A percentile compares a stretch with the other conserved stretches of the same genome.
These are phyloP conservation scores for Penicillium sp. DNA, from an alignment of 2,329 filamentous ascomycete species.

Conservation along the genomic window DNA sequence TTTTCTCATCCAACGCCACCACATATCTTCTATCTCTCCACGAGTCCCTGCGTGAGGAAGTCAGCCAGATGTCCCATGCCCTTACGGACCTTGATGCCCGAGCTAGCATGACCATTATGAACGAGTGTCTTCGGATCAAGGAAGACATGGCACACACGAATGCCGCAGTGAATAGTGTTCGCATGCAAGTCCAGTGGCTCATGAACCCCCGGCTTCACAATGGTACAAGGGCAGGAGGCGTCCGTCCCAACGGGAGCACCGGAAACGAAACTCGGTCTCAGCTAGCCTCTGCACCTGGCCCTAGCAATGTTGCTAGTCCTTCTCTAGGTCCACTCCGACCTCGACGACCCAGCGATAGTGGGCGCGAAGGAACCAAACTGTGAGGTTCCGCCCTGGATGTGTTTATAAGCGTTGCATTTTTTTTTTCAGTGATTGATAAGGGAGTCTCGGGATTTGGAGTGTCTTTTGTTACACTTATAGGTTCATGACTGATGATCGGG, in stretches of 20 bases:
- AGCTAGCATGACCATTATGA: conserved; percentile 63
- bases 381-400: background rate
- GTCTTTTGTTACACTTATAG: background rate
- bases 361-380: conserved; percentile 37
- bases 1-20: conserved; percentile 43
- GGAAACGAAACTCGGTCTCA: conserved; percentile 17
- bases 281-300: conserved; percentile 25
- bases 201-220: conserved; percentile 58
- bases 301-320: conserved; percentile 25
- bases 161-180: conserved; percentile 59
- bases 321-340: conserved; percentile 28
- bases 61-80: conserved; percentile 55
- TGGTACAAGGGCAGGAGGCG: conserved; percentile 27
- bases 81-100: conserved; percentile 62
- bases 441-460: background rate
- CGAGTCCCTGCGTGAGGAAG: conserved; percentile 61
- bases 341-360: conserved; percentile 41
- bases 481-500: background rate
- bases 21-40: conserved; percentile 63
- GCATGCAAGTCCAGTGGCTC: conserved; percentile 64
- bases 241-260: conserved; percentile 19
- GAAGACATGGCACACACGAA: conserved; percentile 64
- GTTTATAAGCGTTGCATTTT: conserved; percentile 9
- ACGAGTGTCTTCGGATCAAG: conserved; percentile 61
- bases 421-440: background rate